Percentiles rank a stretch among this genome's conserved stretches.
Evolutionary conservation across 78 protist species (phyloP).

Genomic region (Bigelowiella natans): DNA sequence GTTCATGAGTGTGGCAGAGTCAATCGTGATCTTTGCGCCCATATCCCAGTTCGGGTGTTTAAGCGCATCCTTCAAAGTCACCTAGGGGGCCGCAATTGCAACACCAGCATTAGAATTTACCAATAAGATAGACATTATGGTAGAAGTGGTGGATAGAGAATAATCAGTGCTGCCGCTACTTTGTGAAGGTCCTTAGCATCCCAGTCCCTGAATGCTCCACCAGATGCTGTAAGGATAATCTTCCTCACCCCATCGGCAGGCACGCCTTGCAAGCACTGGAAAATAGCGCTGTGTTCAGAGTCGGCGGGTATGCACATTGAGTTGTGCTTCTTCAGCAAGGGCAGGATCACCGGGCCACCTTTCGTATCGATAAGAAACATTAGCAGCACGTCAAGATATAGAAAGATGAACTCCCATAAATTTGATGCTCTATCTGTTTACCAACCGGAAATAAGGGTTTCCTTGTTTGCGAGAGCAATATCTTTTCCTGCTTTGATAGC

Average conservation of each 20-base stretch:
- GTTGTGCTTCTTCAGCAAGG: constrained; percentile 24
- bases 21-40: constrained; percentile 41
- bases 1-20: constrained; percentile 38
- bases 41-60: constrained; percentile 35
- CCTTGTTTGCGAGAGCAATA: constrained; percentile 39
- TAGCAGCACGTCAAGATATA: too few species aligned
- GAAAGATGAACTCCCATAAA: too few species aligned
- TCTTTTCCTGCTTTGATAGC: constrained; percentile 23
- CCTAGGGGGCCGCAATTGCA: constrained; percentile 25
- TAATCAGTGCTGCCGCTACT: too few species aligned
- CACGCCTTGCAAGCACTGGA: constrained; percentile 29
- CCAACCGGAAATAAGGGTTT: constrained; percentile 19
- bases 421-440: too few species aligned
- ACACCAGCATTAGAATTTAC: too few species aligned
- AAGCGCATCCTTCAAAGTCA: background rate
- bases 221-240: constrained; percentile 35
- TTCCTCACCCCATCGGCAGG: background rate
- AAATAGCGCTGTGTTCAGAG: constrained; percentile 42
- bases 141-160: too few species aligned
- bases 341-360: constrained; percentile 20
- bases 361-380: background rate
- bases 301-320: constrained; percentile 26
- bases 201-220: constrained; percentile 31
- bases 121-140: too few species aligned
- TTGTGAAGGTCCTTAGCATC: background rate